Evolutionary conservation across 805 yeast genomes (phyloP).

Genomic region (Sugiyamaella mastotermitis): DNA sequence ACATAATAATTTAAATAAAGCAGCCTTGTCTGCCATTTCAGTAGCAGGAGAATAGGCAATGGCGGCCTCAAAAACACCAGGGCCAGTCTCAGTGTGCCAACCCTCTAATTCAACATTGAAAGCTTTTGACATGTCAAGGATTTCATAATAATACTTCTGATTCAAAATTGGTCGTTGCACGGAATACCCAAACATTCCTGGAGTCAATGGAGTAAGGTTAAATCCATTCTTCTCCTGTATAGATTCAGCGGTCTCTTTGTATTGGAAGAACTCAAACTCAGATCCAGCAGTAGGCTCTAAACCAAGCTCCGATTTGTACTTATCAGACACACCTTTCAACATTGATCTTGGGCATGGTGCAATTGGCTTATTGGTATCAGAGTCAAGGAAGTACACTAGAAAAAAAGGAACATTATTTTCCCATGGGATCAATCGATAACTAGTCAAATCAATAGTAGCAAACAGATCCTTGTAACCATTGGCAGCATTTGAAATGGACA

Average conservation of each 20-base stretch:
- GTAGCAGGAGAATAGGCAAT: slow-evolving; percentile 26
- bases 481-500: slow-evolving; percentile 24
- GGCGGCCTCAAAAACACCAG: slow-evolving; percentile 33
- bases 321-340: slow-evolving; percentile 17
- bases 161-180: slow-evolving; percentile 28
- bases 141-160: slow-evolving; percentile 25
- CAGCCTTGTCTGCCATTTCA: slow-evolving; percentile 28
- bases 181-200: slow-evolving; percentile 34
- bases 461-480: slow-evolving; percentile 29
- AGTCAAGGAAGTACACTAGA: slow-evolving; percentile 23
- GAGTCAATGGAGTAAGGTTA: slow-evolving; percentile 25
- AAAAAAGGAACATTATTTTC: slow-evolving; percentile 26
- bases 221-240: slow-evolving; percentile 20
- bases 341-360: slow-evolving; percentile 30
- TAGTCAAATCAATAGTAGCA: slow-evolving; percentile 24
- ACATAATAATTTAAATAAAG: slow-evolving; percentile 28
- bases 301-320: slow-evolving; percentile 10
- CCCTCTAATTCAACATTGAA: slow-evolving; percentile 28
- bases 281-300: slow-evolving; percentile 27
- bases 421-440: slow-evolving; percentile 26
- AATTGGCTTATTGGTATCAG: slow-evolving; percentile 19
- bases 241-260: slow-evolving; percentile 22
- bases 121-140: slow-evolving; percentile 19
- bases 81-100: slow-evolving; percentile 34
- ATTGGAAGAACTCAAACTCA: slow-evolving; percentile 31